These are phyloP conservation scores for Otatea glauca DNA, from an alignment of 176 grass and related monocot species.

Conservation along the genomic window DNA sequence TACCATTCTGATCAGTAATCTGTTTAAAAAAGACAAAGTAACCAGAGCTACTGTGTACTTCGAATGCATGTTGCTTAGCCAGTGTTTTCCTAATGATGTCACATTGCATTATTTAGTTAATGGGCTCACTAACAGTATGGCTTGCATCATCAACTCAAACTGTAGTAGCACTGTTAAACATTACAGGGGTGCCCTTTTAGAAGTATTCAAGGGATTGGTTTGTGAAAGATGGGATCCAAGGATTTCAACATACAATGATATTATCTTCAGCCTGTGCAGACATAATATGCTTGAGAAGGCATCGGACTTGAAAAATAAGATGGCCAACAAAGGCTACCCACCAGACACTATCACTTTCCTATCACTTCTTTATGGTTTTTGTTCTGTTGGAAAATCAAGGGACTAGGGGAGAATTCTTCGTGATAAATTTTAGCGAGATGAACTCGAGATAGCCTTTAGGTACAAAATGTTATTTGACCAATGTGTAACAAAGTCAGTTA, in stretches of 20 bases:
- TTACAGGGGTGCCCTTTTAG: conserved; percentile 52
- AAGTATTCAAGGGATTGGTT: conserved; percentile 61
- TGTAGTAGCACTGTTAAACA: conserved; percentile 31
- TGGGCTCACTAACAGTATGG: conserved; percentile 58
- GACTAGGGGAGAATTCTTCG: conserved; percentile 58
- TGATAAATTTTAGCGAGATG: conserved; percentile 57
- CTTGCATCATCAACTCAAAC: conserved; percentile 42
- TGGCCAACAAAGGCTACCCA: conserved; percentile 55
- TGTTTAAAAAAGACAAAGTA: conserved; percentile 60
- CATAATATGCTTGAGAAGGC: conserved; percentile 80
- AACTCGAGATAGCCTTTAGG: conserved; percentile 55
- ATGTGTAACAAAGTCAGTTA: no score
- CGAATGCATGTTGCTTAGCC: no score
- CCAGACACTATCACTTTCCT: conserved; percentile 67
- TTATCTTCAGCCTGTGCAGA: conserved; percentile 77
- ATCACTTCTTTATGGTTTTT: conserved; percentile 88
- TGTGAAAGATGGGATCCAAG: conserved; percentile 57
- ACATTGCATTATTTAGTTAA: conserved; percentile 70
- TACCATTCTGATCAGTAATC: conserved; percentile 64
- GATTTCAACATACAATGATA: conserved; percentile 68
- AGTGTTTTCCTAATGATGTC: no score
- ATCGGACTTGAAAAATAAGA: conserved; percentile 66
- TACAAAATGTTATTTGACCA: conserved; percentile 56
- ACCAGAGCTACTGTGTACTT: conserved; percentile 53
- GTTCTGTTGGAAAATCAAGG: conserved; percentile 60